Base-by-base conservation (phyloP, 2,329 filamentous ascomycete species). In the Ophiosphaerella narmari region DNA sequence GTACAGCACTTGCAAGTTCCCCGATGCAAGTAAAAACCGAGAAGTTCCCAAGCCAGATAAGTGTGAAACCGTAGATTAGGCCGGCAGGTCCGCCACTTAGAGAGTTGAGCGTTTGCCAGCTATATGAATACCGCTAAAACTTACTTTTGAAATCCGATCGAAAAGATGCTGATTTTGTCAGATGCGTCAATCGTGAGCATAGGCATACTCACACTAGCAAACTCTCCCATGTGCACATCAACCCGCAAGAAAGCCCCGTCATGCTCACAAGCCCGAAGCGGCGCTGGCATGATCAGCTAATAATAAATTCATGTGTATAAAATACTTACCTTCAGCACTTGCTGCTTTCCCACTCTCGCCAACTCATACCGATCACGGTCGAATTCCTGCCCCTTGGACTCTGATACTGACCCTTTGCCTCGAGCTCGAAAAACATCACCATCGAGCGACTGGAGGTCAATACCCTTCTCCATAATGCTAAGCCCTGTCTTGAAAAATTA, bases 181-280 rank as follows among this genome's bases (percentile, higher is more conserved):
- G 51, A 18, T 32, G 5, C 35, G 18, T 31, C 5, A 43, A 26
- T 35, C 12, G 5, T 33, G 4, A 11, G 18, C 26, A 6, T 8
- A 29, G 9, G 6, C 7, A 12, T 7, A 50, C 69, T 58, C 61
- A 73, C 71, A 73, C 65, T 32, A 74, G 54, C 32, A 72, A 54
- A 36, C 66, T 72, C 45, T 74, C 71, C 71, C 71, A 74, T 31
- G 71, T 73, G 24, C 68, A 68, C 68, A 74, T 71, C 40, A 74
- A 55, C 21, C 66, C 67, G 33, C 69, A 72, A 5, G 69, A 70
- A 18, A 74, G 59, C 24, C 71, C 71, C 5, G 69, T 69, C 65
- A 73, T 73, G 24, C 64, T 67, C 39, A 73, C 64, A 45, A 74
- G 43, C 13, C 70, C 69, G 34, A 74, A 74, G 38, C 68, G 68